These are phyloP conservation scores for Fragilaria crotonensis DNA, from an alignment of 108 stramenopile genomes.

Conservation along the genomic window DNA sequence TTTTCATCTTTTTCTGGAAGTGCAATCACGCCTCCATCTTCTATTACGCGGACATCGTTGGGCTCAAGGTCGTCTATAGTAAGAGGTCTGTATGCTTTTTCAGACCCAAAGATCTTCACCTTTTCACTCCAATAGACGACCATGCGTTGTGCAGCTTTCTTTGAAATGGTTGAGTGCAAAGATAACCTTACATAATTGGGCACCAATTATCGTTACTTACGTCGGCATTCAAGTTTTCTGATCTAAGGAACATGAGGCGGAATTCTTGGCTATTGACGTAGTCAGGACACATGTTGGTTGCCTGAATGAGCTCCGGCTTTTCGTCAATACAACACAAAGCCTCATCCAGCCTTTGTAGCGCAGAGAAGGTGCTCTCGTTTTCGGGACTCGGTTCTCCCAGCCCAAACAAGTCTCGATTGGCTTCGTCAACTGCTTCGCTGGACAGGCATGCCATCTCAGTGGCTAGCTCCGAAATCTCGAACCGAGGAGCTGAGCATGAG, in stretches of 20 bases:
- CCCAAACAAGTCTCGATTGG: too few relatives aligned
- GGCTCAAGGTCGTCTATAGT: not conserved
- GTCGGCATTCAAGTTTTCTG: slow-evolving; percentile 9
- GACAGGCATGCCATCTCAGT: too few relatives aligned
- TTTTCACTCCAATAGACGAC: not conserved
- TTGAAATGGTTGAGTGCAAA: too few relatives aligned
- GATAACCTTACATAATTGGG: too few relatives aligned
- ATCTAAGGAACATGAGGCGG: slow-evolving; percentile 17
- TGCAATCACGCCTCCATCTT: not conserved
- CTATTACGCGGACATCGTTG: not conserved
- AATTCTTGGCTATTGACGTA: slow-evolving; percentile 9
- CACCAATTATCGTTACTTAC: too few relatives aligned
- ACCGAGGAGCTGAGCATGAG: too few relatives aligned
- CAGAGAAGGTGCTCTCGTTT: too few relatives aligned
- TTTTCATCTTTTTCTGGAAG: not conserved
- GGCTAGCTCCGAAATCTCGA: too few relatives aligned
- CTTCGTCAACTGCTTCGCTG: too few relatives aligned
- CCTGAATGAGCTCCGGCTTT: not conserved
- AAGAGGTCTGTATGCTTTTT: not conserved
- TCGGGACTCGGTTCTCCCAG: too few relatives aligned
- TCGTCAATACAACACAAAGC: not conserved
- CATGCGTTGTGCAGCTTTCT: not conserved
- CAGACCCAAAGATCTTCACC: not conserved
- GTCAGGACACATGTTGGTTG: not conserved
- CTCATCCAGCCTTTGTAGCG: not conserved